A percentile compares a stretch with the other conserved stretches of the same genome.
Conservation (phyloP, 345 rosid genomes). For the Eutrema yunnanense region DNA sequence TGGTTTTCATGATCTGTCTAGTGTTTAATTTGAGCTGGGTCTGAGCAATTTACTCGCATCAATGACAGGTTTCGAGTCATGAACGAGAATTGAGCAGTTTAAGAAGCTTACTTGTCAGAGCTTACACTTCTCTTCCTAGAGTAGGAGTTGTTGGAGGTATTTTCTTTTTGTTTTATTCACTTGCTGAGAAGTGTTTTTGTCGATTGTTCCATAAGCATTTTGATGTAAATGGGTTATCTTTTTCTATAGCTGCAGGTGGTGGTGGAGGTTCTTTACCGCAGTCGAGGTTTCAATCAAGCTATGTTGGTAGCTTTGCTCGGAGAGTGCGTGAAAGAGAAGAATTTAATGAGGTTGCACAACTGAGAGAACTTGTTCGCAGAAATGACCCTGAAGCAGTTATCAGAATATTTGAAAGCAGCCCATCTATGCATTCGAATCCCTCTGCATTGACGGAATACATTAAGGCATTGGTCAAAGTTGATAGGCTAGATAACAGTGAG, state of each 20-base stretch:
- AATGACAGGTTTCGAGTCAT: constrained; percentile 48
- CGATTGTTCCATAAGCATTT: not conserved
- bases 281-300: constrained; percentile 58
- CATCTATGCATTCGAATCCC: constrained; percentile 59
- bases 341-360: constrained; percentile 57
- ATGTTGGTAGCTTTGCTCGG: constrained; percentile 71
- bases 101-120: constrained; percentile 37
- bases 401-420: constrained; percentile 70
- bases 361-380: constrained; percentile 65
- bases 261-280: constrained; percentile 24
- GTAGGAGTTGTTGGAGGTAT: constrained; percentile 43
- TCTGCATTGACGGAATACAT: constrained; percentile 78
- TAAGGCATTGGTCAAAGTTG: constrained; percentile 84
- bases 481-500: constrained; percentile 80
- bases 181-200: not conserved
- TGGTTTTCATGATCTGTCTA: not conserved
- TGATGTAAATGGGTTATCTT: not conserved
- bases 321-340: constrained; percentile 71
- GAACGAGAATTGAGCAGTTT: constrained; percentile 41
- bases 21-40: not conserved
- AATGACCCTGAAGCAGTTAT: constrained; percentile 91
- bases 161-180: not conserved
- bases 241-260: not conserved
- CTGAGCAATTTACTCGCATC: not conserved
- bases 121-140: constrained; percentile 36